These are phyloP conservation scores for Crithidia fasciculata DNA, from an alignment of 208 protist genomes.

Conservation along the genomic window DNA sequence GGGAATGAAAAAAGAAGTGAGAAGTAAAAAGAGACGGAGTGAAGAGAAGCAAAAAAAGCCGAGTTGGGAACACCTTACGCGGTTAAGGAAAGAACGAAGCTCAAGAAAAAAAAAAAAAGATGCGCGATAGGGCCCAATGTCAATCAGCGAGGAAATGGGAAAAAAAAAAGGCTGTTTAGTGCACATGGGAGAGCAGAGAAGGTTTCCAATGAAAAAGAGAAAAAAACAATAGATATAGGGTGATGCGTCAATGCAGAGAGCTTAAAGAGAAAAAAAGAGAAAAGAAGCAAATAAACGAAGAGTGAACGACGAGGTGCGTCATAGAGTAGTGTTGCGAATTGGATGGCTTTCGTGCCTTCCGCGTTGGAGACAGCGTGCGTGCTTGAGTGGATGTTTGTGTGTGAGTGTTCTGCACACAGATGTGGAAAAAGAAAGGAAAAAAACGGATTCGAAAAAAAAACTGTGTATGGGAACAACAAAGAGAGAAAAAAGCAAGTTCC, in stretches of 20 bases:
- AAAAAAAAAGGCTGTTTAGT: neutral
- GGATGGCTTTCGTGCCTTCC: too few species aligned
- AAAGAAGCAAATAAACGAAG: too few species aligned
- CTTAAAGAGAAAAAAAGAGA: too few species aligned
- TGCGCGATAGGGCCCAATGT: neutral
- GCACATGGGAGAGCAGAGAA: neutral
- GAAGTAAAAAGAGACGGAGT: neutral
- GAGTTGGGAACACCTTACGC: neutral
- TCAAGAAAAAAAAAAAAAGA: neutral
- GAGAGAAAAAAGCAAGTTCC: conserved; percentile 1
- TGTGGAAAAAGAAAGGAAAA: conserved; percentile 18
- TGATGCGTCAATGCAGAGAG: too few species aligned
- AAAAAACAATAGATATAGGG: neutral
- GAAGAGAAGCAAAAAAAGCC: neutral
- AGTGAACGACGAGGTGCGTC: too few species aligned
- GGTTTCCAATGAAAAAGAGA: conserved; percentile 7
- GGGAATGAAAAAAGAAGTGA: neutral
- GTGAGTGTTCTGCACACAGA: neutral
- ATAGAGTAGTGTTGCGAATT: too few species aligned
- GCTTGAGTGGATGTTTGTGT: too few species aligned
- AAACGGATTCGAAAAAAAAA: conserved; percentile 10
- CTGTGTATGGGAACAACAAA: neutral
- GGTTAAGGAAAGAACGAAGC: neutral
- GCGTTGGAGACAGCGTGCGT: too few species aligned
- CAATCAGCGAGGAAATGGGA: conserved; percentile 1